Percentiles rank a stretch among this genome's conserved stretches.
These are phyloP conservation scores for Hanseniaspora clermontiae DNA, from an alignment of 805 yeast species.

Conservation along the genomic window DNA sequence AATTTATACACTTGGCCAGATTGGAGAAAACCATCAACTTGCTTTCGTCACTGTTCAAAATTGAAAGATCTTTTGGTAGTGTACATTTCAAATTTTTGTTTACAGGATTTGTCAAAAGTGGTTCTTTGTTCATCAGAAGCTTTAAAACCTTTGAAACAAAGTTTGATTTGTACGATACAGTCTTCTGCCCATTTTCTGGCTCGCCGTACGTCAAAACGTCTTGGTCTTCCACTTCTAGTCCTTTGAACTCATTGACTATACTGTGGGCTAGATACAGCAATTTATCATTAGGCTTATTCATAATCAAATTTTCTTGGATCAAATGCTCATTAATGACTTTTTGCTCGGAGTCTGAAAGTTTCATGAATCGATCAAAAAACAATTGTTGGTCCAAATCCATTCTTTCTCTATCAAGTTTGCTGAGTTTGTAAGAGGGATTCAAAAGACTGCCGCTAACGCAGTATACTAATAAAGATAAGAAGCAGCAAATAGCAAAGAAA, in stretches of 20 bases:
- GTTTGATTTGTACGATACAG: background rate
- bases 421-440: background rate
- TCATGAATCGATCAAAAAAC: background rate
- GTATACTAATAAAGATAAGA: background rate
- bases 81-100: background rate
- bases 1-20: background rate
- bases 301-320: background rate
- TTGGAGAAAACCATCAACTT: background rate
- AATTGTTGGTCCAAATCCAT: background rate
- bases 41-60: background rate
- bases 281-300: conserved; percentile 5
- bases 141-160: conserved; percentile 3
- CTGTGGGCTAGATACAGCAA: background rate
- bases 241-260: conserved; percentile 3
- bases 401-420: background rate
- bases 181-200: background rate
- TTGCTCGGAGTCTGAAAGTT: background rate
- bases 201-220: background rate
- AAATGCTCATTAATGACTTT: background rate
- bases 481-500: background rate
- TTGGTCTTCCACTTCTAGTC: background rate
- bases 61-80: background rate
- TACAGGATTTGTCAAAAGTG: background rate
- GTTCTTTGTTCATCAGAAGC: conserved; percentile 1
- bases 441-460: background rate